Evolutionary conservation across 768 basidiomycete species (phyloP), one percentile per base, ranked within the genome.

Genomic region (Solioccasus polychromus): DNA sequence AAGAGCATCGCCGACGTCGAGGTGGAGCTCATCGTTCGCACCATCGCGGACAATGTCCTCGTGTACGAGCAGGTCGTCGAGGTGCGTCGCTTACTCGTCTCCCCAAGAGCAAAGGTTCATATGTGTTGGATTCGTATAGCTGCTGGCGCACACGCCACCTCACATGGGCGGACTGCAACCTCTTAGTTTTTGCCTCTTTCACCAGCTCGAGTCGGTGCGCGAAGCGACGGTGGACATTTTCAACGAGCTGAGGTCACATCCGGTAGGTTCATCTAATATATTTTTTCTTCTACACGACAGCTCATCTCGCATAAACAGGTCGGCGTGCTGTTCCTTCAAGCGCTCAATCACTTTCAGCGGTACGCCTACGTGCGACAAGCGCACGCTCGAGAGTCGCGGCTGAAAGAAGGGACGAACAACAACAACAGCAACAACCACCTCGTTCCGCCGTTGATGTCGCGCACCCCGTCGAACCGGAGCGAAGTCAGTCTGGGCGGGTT

Each of bases 41-140:
- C 80, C 5, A 67, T 99, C 9, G 79, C 81, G 1, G 82, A 86
- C 26, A 79, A 78, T 39, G 74, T 91, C 35, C 81, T 77, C 56
- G 76, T 79, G 0, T 96, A 97, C 56, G 92, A 94, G 41, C 90
- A 95, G 63, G 84, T 91, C 12, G 77, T 89, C 2, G 92, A 97
- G 77, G 95, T 92, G 47, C 45, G 68, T 60, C 10, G 29, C 19
- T 36, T 12, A 5, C 14, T 17, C 18, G 8, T 25, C n/a, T 8
- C 20, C 29, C n/a, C 15, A 12, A 11, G 15, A 11, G 17, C 12
- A 17, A 18, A 24, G 2, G n/a, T 29, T 45, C 10, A 49, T 28
- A 12, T 20, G 35, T 22, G 25, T 34, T 17, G n/a, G 28, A 28
- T 28, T 24, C 7, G 32, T 26, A 25, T 56, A 98, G 95, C 72